Percentiles rank a stretch among this genome's conserved stretches.
Evolutionary conservation across 306 rosid species (phyloP).

Genomic region (Cucurbita pepo): DNA sequence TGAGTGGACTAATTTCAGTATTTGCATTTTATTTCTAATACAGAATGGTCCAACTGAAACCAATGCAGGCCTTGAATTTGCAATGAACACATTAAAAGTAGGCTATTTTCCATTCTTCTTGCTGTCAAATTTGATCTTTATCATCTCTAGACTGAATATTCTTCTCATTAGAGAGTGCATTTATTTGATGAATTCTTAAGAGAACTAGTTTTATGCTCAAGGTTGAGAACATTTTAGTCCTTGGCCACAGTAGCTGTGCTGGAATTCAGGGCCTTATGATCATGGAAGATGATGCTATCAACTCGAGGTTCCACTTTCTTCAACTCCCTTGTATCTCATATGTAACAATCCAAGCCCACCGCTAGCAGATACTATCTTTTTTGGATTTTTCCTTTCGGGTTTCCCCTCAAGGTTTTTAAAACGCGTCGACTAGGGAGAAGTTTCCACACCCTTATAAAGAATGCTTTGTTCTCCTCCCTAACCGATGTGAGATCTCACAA

Average conservation of each 20-base stretch:
- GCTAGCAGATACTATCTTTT: too few relatives aligned
- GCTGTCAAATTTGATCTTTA: not conserved
- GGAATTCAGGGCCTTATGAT: conserved; percentile 74
- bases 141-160: not conserved
- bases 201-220: not conserved
- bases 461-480: too few relatives aligned
- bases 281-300: conserved; percentile 36
- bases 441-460: too few relatives aligned
- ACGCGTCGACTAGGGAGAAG: too few relatives aligned
- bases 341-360: too few relatives aligned
- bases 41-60: too few relatives aligned
- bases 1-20: too few relatives aligned
- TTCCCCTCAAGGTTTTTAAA: too few relatives aligned
- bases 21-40: too few relatives aligned
- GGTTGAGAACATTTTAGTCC: conserved; percentile 73
- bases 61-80: conserved; percentile 16
- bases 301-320: conserved; percentile 33
- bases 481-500: too few relatives aligned
- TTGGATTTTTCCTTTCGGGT: too few relatives aligned
- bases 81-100: conserved; percentile 65
- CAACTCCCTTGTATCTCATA: not conserved
- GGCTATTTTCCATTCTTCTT: not conserved
- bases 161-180: not conserved
- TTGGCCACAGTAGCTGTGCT: conserved; percentile 88
- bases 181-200: not conserved